Base-by-base conservation (phyloP, 2,329 filamentous ascomycete genomes). In the Rutstroemia sp. region DNA sequence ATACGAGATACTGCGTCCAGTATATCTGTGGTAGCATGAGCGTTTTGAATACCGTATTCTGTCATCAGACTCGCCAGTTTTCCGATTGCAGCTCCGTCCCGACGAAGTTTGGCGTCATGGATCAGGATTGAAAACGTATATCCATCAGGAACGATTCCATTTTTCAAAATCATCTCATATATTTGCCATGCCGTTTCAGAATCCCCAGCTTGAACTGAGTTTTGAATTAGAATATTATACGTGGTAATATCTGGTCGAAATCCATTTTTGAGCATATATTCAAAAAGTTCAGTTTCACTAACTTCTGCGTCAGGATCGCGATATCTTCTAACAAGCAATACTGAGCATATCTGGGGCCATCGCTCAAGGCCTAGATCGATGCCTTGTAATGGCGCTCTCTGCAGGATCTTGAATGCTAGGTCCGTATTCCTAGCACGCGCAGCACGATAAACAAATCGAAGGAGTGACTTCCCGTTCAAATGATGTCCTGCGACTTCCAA, bases 71-170 rank as follows among this genome's bases (percentile, higher is more conserved):
- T 69, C 51, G 86, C 75, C 46, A 87, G 76, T 34, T 74, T 73
- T 45, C 76, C 73, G 27, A 90, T 74, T 25, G 77, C 76, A 3
- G 74, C 69, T 12, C 54, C 4, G 51, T 71, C 66, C 12, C 56
- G 47, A 21, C 64, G 61, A n/a, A 44, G 19, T 50, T 89, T 89
- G 51, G 88, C 86, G 34, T 86, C 86, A 57, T 85, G 80, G 44
- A 95, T 78, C 37, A 96, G 74, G 27, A 83, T 83, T 1, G 83
- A 76, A 67, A 85, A 89, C 0, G 89, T 86, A 61, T 82, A 79
- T 0, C 72, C 72, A 68, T 95, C 84, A 0, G 88, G 80, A 54
- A 78, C 69, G 16, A 88, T 73, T 3, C 80, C 79, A 60, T 82
- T 77, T 14, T 76, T 71, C 51, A 78, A 72, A 68, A 92, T 79